Conservation (phyloP, 2,329 filamentous ascomycete species). For the Fusarium bulbicola region DNA sequence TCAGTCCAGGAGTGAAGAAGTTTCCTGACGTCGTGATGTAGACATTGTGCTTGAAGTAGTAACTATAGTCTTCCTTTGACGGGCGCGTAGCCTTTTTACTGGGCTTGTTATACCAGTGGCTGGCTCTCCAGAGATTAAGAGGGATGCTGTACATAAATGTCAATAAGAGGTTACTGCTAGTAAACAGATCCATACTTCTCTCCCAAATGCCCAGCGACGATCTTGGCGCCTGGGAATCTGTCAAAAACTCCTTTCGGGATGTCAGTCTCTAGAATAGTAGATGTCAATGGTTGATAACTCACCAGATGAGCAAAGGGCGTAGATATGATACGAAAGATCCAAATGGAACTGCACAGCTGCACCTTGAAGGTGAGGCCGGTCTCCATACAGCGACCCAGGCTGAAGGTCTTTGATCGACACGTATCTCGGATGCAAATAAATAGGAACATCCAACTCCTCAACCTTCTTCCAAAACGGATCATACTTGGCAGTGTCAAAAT, state of each 20-base stretch:
- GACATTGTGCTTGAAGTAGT: constrained; percentile 9
- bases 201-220: constrained; percentile 18
- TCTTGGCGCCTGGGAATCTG: background rate
- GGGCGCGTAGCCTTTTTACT: background rate
- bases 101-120: constrained; percentile 11
- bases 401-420: background rate
- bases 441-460: constrained; percentile 4
- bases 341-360: constrained; percentile 13
- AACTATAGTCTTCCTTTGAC: constrained; percentile 4
- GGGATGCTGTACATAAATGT: background rate
- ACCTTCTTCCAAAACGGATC: constrained; percentile 10
- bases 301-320: constrained; percentile 20
- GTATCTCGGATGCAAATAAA: constrained; percentile 22
- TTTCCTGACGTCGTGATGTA: constrained; percentile 18
- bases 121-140: constrained; percentile 11
- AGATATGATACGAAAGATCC: constrained; percentile 13
- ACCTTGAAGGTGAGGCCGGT: background rate
- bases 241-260: background rate
- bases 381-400: background rate
- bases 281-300: background rate
- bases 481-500: constrained; percentile 6
- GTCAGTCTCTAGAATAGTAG: background rate
- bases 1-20: background rate
- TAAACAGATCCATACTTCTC: background rate
- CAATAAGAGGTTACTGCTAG: background rate